Conservation (phyloP, 345 rosid species). For the Syzygium jambos region DNA sequence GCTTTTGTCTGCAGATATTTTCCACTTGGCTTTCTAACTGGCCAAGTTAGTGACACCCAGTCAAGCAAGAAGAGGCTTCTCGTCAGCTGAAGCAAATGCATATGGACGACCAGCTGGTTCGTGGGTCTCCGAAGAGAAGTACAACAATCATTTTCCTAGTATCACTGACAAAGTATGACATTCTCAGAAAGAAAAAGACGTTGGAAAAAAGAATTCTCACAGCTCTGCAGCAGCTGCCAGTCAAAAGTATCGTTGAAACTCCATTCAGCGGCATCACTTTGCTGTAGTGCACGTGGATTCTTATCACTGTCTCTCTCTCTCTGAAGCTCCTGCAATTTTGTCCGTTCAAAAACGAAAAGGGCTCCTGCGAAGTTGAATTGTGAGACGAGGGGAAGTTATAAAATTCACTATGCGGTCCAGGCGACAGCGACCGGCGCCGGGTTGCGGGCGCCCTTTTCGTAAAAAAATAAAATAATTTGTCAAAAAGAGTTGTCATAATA, state of each 20-base stretch:
- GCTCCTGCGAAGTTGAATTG: background rate
- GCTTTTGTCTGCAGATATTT: background rate
- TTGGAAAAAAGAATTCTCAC: background rate
- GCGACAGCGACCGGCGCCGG: background rate
- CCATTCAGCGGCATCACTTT: background rate
- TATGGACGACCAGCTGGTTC: background rate
- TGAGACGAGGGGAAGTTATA: background rate
- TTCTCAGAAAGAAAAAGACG: background rate
- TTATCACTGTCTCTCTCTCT: background rate
- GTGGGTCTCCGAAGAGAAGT: background rate
- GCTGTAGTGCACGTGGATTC: background rate
- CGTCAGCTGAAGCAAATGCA: background rate
- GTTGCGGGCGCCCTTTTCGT: background rate
- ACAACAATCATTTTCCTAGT: background rate
- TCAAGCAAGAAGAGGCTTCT: background rate
- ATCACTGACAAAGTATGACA: background rate
- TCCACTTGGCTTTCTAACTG: background rate
- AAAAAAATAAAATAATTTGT: background rate
- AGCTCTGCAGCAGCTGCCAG: background rate
- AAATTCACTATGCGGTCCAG: background rate
- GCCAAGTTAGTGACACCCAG: background rate
- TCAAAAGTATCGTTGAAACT: background rate
- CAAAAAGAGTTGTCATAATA: background rate
- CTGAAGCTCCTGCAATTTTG: background rate
- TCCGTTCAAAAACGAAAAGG: background rate